Evolutionary conservation across 2,329 filamentous ascomycete species (phyloP), one percentile per base, ranked within the genome.

Genomic region (Lizonia empirigonia): DNA sequence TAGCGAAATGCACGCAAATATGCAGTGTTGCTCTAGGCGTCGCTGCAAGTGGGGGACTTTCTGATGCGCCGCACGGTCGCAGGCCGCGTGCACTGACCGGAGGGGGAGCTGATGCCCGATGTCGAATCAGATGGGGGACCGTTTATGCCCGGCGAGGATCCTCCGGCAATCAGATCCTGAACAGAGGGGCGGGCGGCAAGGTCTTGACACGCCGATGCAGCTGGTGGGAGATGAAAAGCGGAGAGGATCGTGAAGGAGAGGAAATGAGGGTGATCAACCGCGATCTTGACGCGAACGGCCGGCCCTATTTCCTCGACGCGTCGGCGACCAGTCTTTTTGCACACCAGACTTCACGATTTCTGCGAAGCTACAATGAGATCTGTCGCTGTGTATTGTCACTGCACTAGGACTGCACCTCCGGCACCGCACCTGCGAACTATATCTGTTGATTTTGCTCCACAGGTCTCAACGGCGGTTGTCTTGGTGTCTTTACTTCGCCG

Each of bases 261-360:
- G 35, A 37, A 24, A 33, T 46, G 48, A 36, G 23, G 22, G 34
- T 34, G 58, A 61, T 61, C 56, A 19, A 16, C 45, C 52, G 53
- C 51, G 53, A 23, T 48, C 23, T 4, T 42, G 42, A 60, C 57
- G 55, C 57, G 53, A 60, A 38, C 32, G 12, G 10, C n/a, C 36
- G 23, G 23, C 48, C 24, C 32, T 24, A 22, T 27, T 19, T 34
- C 26, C 7, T 38, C 2, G 5, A 52, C 49, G 49, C 49, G 49
- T 52, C 42, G 15, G 16, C 35, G 12, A 13, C 12, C 18, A 34
- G 20, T 37, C 34, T 23, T 18, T 15, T 9, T 27, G 18, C 36
- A 27, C 23, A 19, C 32, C 32, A 18, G 1, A 9, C 15, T 18
- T 18, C 16, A 34, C 15, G 3, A 13, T 18, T 4, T 15, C 12